A percentile compares a stretch with the other conserved stretches of the same genome.
These are phyloP conservation scores for Polyplosphaeria fusca DNA, from an alignment of 495 filamentous ascomycete genomes.

Conservation along the genomic window DNA sequence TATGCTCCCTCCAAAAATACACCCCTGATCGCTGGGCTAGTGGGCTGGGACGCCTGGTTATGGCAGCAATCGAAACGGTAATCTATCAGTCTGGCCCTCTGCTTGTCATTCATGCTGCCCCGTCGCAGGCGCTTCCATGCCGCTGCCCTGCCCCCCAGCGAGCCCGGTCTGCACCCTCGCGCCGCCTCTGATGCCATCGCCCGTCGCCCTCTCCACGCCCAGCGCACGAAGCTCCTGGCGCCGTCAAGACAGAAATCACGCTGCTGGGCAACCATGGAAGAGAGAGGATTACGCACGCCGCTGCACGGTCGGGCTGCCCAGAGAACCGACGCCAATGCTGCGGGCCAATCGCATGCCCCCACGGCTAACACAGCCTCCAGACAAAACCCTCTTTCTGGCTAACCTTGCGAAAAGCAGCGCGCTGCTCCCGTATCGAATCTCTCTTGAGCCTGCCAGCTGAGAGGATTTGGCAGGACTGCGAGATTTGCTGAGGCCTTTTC, in stretches of 20 bases:
- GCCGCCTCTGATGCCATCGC: too few species aligned
- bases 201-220: not conserved
- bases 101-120: slow-evolving; percentile 6
- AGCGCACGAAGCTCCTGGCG: not conserved
- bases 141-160: not conserved
- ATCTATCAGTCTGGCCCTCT: slow-evolving; percentile 1
- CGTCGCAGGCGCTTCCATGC: not conserved
- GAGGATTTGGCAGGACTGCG: too few species aligned
- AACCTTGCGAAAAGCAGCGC: slow-evolving; percentile 15
- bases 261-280: not conserved
- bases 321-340: slow-evolving; percentile 1
- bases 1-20: slow-evolving; percentile 13
- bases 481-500: too few species aligned
- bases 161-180: too few species aligned
- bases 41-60: slow-evolving; percentile 6
- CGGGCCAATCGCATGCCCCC: slow-evolving; percentile 8
- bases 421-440: not conserved
- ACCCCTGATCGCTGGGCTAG: slow-evolving; percentile 7
- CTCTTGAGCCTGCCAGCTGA: slow-evolving; percentile 20
- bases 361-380: not conserved
- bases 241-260: not conserved
- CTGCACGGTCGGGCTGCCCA: not conserved
- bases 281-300: slow-evolving; percentile 7
- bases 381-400: slow-evolving; percentile 8
- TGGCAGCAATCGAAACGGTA: slow-evolving; percentile 2